Conservation (phyloP, 2,329 filamentous ascomycete genomes). For the Zasmidium cellare region DNA sequence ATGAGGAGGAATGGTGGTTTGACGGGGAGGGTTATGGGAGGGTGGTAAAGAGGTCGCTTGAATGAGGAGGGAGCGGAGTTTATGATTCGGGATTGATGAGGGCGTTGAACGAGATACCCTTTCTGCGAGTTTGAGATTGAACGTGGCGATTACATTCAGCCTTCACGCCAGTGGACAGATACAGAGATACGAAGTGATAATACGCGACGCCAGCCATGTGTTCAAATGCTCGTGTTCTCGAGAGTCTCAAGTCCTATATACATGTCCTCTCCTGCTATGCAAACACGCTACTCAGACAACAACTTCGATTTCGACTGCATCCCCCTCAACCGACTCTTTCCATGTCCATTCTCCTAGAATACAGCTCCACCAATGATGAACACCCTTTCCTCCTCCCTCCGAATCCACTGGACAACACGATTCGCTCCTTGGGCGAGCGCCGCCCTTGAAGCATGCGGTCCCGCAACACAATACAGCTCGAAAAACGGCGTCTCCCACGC, state of each 20-base stretch:
- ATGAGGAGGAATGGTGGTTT: no score
- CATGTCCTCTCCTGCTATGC: no score
- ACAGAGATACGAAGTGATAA: no score
- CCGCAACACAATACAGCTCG: conserved; percentile 93
- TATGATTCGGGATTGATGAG: not conserved
- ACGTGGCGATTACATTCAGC: no score
- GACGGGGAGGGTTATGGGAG: not conserved
- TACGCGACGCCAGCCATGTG: no score
- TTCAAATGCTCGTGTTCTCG: no score
- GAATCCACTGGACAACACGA: conserved; percentile 86
- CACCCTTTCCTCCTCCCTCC: conserved; percentile 85
- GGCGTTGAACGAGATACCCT: not conserved
- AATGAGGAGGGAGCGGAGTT: not conserved
- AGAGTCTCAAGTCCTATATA: no score
- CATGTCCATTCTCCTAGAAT: conserved; percentile 41
- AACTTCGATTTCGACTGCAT: not conserved
- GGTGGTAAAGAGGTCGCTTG: not conserved
- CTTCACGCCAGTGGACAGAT: no score
- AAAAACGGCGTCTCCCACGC: conserved; percentile 91
- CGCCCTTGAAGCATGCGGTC: conserved; percentile 62
- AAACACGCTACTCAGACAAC: not conserved
- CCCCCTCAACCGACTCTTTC: not conserved
- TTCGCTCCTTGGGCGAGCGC: conserved; percentile 83
- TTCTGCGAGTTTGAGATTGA: not conserved
- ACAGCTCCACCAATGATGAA: conserved; percentile 99